phyloP scores from a whole-genome alignment of 2,329 filamentous ascomycete genomes.

The Fusarium xylarioides region DNA sequence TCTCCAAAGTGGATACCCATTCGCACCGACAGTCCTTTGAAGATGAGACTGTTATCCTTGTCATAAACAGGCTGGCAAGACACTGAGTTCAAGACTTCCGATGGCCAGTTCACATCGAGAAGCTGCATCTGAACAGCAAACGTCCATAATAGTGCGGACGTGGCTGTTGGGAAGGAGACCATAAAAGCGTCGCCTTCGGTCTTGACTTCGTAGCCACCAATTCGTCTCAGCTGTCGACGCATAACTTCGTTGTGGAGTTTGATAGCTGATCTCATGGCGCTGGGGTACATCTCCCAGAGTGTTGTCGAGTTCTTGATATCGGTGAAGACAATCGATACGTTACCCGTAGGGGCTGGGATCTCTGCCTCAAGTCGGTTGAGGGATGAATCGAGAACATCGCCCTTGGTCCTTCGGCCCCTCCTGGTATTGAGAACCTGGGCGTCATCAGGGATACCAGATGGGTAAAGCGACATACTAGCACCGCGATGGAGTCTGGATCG shows the following conservation, averaged over 20 bases:
- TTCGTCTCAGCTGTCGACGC: constrained; percentile 89
- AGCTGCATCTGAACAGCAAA: constrained; percentile 92
- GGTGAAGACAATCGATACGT: constrained; percentile 94
- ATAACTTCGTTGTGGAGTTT: constrained; percentile 98
- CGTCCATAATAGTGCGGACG: constrained; percentile 92
- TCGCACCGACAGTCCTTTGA: constrained; percentile 90
- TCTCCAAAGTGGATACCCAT: constrained; percentile 98
- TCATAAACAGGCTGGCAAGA: constrained; percentile 86
- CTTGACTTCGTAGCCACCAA: constrained; percentile 98
- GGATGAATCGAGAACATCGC: constrained; percentile 81
- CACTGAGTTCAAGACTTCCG: constrained; percentile 87
- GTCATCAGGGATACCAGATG: constrained; percentile 77
- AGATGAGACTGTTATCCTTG: constrained; percentile 87
- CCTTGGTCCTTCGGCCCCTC: constrained; percentile 70
- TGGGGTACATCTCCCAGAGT: constrained; percentile 94
- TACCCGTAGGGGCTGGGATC: constrained; percentile 89
- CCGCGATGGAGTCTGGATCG: constrained; percentile 77
- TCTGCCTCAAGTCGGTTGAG: constrained; percentile 88
- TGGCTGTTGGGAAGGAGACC: constrained; percentile 97
- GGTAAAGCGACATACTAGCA: constrained; percentile 86
- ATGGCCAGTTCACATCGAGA: constrained; percentile 90
- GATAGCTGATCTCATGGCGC: constrained; percentile 95
- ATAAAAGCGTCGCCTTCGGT: constrained; percentile 99
- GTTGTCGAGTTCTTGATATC: constrained; percentile 99
- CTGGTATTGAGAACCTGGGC: constrained; percentile 70